Evolutionary conservation across 2,329 filamentous ascomycete species (phyloP), one percentile per base, ranked within the genome.

Genomic region (Clarireedia paspali): DNA sequence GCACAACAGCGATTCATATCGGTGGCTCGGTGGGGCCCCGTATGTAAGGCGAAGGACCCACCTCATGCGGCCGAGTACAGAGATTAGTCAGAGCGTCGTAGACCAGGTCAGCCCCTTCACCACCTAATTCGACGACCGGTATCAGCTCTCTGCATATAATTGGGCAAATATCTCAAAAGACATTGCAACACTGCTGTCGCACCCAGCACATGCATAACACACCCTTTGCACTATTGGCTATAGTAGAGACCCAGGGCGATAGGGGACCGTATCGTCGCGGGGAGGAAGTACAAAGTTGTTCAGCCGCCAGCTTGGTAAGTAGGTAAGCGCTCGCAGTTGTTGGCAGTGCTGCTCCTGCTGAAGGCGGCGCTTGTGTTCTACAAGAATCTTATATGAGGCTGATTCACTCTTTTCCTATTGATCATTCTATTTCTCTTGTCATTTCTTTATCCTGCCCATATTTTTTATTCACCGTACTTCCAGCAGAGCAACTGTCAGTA

Each of bases 251-350:
- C 27, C 6, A 12, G 47, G 38, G 9, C 20, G 52, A 14, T 42
- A 34, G 5, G 30, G 30, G 30, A 34, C 30, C 39, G 47, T 14
- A 14, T 49, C 47, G 34, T 26, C 38, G 39, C 17, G 53, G 20
- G 15, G 20, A 23, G 23, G 40, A 17, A 14, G 15, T 26, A 26
- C 40, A 36, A n/a, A n/a, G 36, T 20, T 45, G 17, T n/a, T 55
- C 53, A 55, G 46, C 46, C 52, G 52, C 52, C 40, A 42, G 23
- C 46, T 24, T 44, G 38, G 52, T 20, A 50, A 15, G 47, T 50
- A 55, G 17, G 47, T 50, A 55, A 50, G 47, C 53, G 47, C 53
- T 47, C 42, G 42, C 27, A 45, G 47, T 30, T 14, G 17, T 36
- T 42, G 14, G 17, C 42, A 20, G 24, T 30, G 34, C 14, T 17